These are phyloP conservation scores for Chalciporus sp. DNA, from an alignment of 1,284 basidiomycete species.

Conservation along the genomic window DNA sequence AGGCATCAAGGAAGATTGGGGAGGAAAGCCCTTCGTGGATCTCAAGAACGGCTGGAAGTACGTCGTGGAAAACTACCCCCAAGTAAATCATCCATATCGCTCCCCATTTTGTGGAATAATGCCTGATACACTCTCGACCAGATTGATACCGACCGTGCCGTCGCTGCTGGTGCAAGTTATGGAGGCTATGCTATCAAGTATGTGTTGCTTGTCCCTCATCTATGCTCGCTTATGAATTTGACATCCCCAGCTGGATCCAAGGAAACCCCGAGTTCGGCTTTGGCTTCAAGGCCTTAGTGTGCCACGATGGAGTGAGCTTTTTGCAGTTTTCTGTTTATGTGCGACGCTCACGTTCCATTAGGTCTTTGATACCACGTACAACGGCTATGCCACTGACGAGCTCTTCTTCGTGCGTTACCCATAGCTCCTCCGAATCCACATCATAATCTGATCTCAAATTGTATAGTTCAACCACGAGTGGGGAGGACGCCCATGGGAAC, in stretches of 20 bases:
- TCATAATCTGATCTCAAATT: background rate
- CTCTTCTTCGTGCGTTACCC: constrained; percentile 73
- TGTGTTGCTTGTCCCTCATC: constrained; percentile 15
- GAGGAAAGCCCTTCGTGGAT: constrained; percentile 85
- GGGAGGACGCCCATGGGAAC: constrained; percentile 78
- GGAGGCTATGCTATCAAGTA: constrained; percentile 87
- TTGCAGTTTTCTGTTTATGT: background rate
- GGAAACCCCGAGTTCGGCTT: constrained; percentile 86
- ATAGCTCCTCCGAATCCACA: background rate
- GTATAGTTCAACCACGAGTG: constrained; percentile 82
- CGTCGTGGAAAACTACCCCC: constrained; percentile 68
- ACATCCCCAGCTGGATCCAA: constrained; percentile 80
- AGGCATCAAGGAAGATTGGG: constrained; percentile 79
- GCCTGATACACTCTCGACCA: constrained; percentile 34
- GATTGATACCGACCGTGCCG: constrained; percentile 81
- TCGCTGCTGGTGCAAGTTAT: constrained; percentile 81
- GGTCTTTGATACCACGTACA: constrained; percentile 74
- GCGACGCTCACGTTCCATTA: constrained; percentile 27
- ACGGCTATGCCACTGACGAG: constrained; percentile 82
- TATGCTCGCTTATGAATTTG: constrained; percentile 5
- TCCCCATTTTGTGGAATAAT: background rate
- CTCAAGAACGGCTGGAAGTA: constrained; percentile 77
- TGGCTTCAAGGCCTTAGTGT: constrained; percentile 87
- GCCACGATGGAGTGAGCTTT: constrained; percentile 78
- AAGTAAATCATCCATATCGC: constrained; percentile 45